These are phyloP conservation scores for Mariannaea sp. DNA, from an alignment of 2,329 filamentous ascomycete species.

Conservation along the genomic window DNA sequence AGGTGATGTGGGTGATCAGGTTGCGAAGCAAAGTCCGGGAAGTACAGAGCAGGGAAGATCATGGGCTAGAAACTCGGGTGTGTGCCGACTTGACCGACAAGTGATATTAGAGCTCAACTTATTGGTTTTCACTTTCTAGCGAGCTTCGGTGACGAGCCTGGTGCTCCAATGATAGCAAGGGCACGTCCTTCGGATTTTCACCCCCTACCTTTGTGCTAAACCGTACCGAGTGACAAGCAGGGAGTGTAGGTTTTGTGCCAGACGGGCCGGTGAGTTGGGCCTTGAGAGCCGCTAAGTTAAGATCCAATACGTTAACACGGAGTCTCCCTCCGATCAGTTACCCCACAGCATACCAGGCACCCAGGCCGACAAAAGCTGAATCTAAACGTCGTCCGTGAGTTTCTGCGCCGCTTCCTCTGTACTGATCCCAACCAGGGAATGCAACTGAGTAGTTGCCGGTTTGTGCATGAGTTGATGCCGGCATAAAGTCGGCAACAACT, in stretches of 20 bases:
- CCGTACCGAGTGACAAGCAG: conserved; percentile 19
- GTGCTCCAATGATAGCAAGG: conserved; percentile 15
- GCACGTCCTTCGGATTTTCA: conserved; percentile 17
- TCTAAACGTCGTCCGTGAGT: conserved; percentile 19
- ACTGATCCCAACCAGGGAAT: conserved; percentile 8
- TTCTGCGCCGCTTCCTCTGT: conserved; percentile 20
- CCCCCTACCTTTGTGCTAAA: conserved; percentile 27
- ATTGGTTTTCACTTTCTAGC: conserved; percentile 15
- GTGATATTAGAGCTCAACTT: conserved; percentile 16
- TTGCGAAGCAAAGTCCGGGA: conserved; percentile 7
- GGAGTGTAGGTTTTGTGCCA: conserved; percentile 16
- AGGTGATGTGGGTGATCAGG: conserved; percentile 2
- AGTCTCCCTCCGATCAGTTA: conserved; percentile 23
- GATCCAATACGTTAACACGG: conserved; percentile 17
- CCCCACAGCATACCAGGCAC: conserved; percentile 22
- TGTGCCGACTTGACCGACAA: conserved; percentile 16
- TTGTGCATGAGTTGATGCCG: too few species aligned
- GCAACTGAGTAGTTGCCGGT: too few species aligned
- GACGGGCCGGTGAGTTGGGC: conserved; percentile 30
- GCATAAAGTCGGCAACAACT: too few species aligned
- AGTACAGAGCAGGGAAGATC: conserved; percentile 5
- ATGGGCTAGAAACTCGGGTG: conserved; percentile 7
- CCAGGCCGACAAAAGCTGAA: conserved; percentile 22
- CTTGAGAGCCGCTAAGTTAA: conserved; percentile 26
- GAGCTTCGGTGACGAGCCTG: conserved; percentile 12